phyloP scores from a whole-genome alignment of 371 early-diverging fungal species.

The Lichtheimia ornata region DNA sequence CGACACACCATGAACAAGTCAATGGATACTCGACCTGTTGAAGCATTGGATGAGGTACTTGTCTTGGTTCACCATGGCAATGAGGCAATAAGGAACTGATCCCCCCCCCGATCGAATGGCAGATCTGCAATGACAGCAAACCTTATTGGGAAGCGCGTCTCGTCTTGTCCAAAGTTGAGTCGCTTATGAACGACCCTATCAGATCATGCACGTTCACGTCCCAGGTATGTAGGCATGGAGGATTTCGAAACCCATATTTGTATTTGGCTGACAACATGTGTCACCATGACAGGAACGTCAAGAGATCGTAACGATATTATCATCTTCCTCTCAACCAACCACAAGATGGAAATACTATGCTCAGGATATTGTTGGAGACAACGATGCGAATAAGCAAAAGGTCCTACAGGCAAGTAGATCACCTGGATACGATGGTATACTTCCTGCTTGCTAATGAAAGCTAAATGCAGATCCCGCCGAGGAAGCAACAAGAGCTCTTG shows the following conservation, averaged over 20 bases:
- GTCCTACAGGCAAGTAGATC: neutral
- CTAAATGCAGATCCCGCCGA: neutral
- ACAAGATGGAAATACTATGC: no score
- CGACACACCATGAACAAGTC: neutral
- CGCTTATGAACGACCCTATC: conserved; percentile 4
- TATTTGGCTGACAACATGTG: neutral
- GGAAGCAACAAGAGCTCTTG: neutral
- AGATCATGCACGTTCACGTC: neutral
- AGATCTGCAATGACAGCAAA: neutral
- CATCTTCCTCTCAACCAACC: neutral
- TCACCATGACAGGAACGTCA: neutral
- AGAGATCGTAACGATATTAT: conserved; percentile 4
- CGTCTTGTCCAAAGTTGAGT: conserved; percentile 4
- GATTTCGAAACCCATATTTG: neutral
- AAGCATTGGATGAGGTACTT: neutral
- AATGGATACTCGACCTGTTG: neutral
- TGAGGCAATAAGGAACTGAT: neutral
- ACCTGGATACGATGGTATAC: neutral
- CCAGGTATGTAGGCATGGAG: neutral
- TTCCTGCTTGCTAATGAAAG: neutral
- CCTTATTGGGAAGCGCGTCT: conserved; percentile 13
- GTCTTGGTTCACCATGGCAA: neutral
- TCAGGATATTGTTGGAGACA: no score
- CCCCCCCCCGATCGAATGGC: neutral
- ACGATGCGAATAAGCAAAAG: neutral